A percentile compares a stretch with the other conserved stretches of the same genome.
Evolutionary conservation across 768 basidiomycete species (phyloP).

Genomic region (Hemileccinum rubropunctum): DNA sequence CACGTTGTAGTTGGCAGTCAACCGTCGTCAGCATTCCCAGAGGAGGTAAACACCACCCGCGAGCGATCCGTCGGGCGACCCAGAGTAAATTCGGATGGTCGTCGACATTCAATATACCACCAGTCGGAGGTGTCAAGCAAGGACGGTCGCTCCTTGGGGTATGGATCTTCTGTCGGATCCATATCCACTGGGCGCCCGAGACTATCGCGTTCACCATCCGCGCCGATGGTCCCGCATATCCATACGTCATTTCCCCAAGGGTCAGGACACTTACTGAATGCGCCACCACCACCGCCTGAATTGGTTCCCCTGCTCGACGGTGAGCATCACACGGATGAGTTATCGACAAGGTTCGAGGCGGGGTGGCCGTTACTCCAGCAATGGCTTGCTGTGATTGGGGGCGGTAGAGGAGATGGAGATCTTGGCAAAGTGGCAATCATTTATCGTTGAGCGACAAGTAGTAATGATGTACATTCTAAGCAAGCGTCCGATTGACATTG

Average conservation of each 20-base stretch:
- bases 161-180: conserved; percentile 22
- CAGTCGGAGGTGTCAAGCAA: conserved; percentile 23
- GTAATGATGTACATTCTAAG: conserved; percentile 34
- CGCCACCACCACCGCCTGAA: conserved; percentile 45
- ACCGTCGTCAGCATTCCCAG: conserved; percentile 15
- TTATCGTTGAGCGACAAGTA: conserved; percentile 50
- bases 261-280: conserved; percentile 18
- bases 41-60: conserved; percentile 10
- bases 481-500: conserved; percentile 80
- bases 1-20: conserved; percentile 14
- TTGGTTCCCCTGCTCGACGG: conserved; percentile 72
- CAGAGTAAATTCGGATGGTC: conserved; percentile 31
- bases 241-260: conserved; percentile 25
- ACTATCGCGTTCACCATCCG: conserved; percentile 58
- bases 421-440: conserved; percentile 77
- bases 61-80: conserved; percentile 23
- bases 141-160: conserved; percentile 21
- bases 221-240: conserved; percentile 39
- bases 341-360: conserved; percentile 77
- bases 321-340: conserved; percentile 88
- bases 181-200: conserved; percentile 44
- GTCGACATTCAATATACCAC: conserved; percentile 22
- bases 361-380: conserved; percentile 80
- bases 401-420: conserved; percentile 59
- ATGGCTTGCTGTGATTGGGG: conserved; percentile 64